Evolutionary conservation across 192 early-diverging fungal species (phyloP).

Genomic region (Funneliformis mosseae): DNA sequence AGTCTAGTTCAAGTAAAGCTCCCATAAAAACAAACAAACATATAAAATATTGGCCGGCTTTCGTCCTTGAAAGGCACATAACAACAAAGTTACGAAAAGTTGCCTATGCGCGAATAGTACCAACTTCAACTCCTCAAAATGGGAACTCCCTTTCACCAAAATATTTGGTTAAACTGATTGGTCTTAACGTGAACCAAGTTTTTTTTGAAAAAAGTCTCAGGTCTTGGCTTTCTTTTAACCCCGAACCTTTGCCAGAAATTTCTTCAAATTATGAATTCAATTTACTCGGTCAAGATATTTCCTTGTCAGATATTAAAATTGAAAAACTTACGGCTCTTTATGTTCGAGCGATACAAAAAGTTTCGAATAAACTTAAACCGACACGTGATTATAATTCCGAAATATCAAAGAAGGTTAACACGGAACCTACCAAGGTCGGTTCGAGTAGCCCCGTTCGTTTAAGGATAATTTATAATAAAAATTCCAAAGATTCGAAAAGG

Average conservation of each 20-base stretch:
- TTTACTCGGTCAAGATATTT: not conserved
- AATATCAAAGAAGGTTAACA: not conserved
- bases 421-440: not conserved
- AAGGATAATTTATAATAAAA: constrained; percentile 10
- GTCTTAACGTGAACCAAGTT: constrained; percentile 1
- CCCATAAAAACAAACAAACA: not conserved
- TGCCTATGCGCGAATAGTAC: not conserved
- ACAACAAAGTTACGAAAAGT: not conserved
- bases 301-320: not conserved
- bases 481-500: not conserved
- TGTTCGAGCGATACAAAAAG: not conserved
- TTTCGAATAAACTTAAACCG: not conserved
- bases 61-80: not conserved
- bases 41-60: constrained; percentile 4
- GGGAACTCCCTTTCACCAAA: not conserved
- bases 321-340: not conserved
- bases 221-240: not conserved
- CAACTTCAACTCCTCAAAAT: not conserved
- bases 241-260: not conserved
- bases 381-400: not conserved
- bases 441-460: not conserved
- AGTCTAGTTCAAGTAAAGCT: not conserved
- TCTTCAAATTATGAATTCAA: not conserved
- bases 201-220: not conserved
- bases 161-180: constrained; percentile 16